These are phyloP conservation scores for Starmerella bombi DNA, from an alignment of 805 yeast genomes.

Conservation along the genomic window DNA sequence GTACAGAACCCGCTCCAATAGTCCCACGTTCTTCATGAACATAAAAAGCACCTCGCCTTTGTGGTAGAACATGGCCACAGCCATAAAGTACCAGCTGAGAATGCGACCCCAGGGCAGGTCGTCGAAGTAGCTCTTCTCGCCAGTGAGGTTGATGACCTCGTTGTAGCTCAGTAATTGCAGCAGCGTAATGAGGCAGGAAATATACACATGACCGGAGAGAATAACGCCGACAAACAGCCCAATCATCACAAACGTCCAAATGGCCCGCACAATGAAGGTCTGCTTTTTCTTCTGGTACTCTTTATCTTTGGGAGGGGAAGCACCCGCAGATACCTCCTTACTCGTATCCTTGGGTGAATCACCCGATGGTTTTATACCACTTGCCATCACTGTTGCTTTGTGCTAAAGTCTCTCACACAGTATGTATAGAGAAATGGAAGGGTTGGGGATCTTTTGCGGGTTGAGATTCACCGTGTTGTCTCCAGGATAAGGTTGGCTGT, in stretches of 20 bases:
- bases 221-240: slow-evolving; percentile 52
- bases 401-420: no score
- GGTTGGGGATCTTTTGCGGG: no score
- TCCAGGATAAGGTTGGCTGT: no score
- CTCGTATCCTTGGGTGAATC: neutral
- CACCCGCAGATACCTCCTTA: no score
- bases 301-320: neutral
- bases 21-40: slow-evolving; percentile 44
- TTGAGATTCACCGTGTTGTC: no score
- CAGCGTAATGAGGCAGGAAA: slow-evolving; percentile 54
- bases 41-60: slow-evolving; percentile 74
- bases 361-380: no score
- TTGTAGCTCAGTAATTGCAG: slow-evolving; percentile 76
- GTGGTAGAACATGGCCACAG: slow-evolving; percentile 75
- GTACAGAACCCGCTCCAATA: slow-evolving; percentile 40
- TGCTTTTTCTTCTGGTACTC: slow-evolving; percentile 51
- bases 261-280: slow-evolving; percentile 72
- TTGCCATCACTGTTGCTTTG: neutral
- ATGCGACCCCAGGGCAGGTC: slow-evolving; percentile 69
- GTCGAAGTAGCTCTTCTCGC: slow-evolving; percentile 72
- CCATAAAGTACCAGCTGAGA: slow-evolving; percentile 85
- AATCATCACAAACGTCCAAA: slow-evolving; percentile 92
- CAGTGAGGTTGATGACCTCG: slow-evolving; percentile 76
- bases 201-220: slow-evolving; percentile 74
- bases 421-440: no score